Conservation (phyloP, 306 rosid species). For the Corylus avellana region DNA sequence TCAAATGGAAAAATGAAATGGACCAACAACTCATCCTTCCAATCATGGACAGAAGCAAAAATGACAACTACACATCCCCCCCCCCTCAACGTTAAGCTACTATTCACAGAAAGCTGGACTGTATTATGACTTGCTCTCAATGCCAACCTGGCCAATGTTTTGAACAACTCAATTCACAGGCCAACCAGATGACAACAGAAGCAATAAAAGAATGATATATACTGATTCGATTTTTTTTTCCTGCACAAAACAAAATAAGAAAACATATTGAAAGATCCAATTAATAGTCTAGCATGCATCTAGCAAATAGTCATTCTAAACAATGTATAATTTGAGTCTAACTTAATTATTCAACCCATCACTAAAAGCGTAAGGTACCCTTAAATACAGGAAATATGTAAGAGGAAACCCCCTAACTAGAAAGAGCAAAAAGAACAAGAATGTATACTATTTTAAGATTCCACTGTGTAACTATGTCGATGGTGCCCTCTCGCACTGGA, state of each 20-base stretch:
- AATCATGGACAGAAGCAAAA: neutral
- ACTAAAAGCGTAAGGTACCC: no score
- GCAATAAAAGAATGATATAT: neutral
- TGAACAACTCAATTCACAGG: neutral
- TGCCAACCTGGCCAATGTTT: neutral
- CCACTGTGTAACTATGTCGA: neutral
- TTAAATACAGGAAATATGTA: no score
- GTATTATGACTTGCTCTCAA: neutral
- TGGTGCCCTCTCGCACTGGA: neutral
- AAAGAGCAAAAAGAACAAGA: no score
- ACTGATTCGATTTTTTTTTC: neutral
- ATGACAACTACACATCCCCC: neutral
- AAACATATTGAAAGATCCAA: neutral
- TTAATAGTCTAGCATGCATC: neutral
- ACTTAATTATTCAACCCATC: neutral
- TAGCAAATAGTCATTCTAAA: neutral
- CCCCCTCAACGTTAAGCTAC: neutral
- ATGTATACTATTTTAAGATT: neutral
- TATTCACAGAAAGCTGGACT: neutral
- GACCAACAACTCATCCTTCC: neutral
- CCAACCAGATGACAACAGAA: neutral
- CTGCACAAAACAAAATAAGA: no score
- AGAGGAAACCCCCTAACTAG: no score
- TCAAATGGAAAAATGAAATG: neutral
- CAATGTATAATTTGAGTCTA: neutral